These are phyloP conservation scores for Penicillium sp. DNA, from an alignment of 2,329 filamentous ascomycete species.

Conservation along the genomic window DNA sequence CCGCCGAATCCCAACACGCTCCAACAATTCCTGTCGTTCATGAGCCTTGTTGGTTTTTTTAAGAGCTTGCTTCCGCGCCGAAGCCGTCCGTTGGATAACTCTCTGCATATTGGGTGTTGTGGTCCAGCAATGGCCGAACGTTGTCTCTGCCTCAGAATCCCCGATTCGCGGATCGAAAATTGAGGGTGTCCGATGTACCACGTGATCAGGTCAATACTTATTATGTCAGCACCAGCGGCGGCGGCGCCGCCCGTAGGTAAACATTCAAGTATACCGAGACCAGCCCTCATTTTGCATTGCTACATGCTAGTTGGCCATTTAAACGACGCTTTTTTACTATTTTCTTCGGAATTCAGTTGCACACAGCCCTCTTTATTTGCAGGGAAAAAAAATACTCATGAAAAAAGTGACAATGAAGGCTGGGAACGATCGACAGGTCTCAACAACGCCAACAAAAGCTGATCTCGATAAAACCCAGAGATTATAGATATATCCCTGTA, in stretches of 20 bases:
- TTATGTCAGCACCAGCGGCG: not conserved
- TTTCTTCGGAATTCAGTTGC: not conserved
- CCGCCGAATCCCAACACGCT: slow-evolving; percentile 33
- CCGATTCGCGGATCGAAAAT: slow-evolving; percentile 27
- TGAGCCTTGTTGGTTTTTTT: slow-evolving; percentile 48
- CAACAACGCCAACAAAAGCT: not conserved
- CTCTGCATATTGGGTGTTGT: slow-evolving; percentile 62
- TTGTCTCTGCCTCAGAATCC: slow-evolving; percentile 19
- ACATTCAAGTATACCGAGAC: not conserved
- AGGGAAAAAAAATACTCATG: too few species aligned
- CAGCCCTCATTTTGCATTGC: not conserved
- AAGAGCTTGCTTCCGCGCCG: slow-evolving; percentile 64
- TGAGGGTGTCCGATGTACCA: slow-evolving; percentile 23
- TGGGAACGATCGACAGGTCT: not conserved
- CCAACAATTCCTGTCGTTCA: slow-evolving; percentile 41
- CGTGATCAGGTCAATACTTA: slow-evolving; percentile 13
- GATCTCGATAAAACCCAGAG: not conserved
- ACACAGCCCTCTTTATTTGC: not conserved
- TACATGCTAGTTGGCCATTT: not conserved
- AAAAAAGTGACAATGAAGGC: not conserved
- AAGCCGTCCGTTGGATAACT: slow-evolving; percentile 63
- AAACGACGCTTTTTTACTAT: too few species aligned
- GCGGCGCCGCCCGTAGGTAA: too few species aligned
- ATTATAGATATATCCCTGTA: too few species aligned
- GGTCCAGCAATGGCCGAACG: slow-evolving; percentile 34